Evolutionary conservation across 176 grass and related monocot species (phyloP).

Genomic region (Zoysia japonica): DNA sequence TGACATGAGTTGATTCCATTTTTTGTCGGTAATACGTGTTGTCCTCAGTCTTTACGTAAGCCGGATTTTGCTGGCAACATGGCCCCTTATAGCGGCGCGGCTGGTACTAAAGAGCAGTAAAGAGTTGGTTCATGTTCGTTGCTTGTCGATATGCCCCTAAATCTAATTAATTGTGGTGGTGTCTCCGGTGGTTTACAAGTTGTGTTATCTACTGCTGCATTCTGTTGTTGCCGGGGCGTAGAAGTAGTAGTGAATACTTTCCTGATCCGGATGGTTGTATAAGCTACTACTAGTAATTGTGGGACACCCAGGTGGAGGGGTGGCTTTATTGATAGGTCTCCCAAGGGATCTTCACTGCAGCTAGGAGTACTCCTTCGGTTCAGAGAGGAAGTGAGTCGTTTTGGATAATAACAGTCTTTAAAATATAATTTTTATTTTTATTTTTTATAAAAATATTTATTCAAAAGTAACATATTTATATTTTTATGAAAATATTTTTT

Average conservation of each 20-base stretch:
- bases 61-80: slow-evolving; percentile 45
- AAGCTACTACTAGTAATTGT: neutral
- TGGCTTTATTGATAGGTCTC: neutral
- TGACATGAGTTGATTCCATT: slow-evolving; percentile 57
- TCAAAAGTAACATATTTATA: too few species aligned
- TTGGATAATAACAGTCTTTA: too few species aligned
- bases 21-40: slow-evolving; percentile 39
- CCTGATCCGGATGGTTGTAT: neutral
- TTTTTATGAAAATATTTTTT: too few species aligned
- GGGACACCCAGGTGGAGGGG: neutral
- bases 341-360: neutral
- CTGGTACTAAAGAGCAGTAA: slow-evolving; percentile 18
- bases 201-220: neutral
- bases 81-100: slow-evolving; percentile 31
- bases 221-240: neutral
- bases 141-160: slow-evolving; percentile 45
- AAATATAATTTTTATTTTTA: too few species aligned
- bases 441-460: too few species aligned
- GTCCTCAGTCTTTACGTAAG: slow-evolving; percentile 32
- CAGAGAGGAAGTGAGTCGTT: too few species aligned
- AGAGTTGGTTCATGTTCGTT: slow-evolving; percentile 30
- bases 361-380: neutral
- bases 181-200: slow-evolving; percentile 23
- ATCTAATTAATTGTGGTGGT: neutral
- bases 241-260: neutral